These are phyloP conservation scores for Trichocladium uniseriatum DNA, from an alignment of 495 filamentous ascomycete genomes.

Conservation along the genomic window DNA sequence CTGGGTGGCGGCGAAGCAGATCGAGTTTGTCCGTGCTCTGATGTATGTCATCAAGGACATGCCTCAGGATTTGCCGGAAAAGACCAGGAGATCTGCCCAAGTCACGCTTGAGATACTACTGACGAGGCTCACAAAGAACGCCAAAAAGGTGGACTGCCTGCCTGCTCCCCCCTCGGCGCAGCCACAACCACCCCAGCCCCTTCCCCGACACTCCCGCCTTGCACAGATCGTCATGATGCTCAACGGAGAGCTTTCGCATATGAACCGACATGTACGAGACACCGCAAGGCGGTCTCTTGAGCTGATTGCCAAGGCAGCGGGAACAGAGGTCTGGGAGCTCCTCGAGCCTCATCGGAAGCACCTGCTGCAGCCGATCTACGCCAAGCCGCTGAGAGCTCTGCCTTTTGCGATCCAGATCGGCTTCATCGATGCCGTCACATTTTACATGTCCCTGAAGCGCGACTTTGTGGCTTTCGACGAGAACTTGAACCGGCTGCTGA, in stretches of 20 bases:
- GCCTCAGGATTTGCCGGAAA: conserved; percentile 80
- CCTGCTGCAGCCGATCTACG: conserved; percentile 77
- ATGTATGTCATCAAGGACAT: conserved; percentile 98
- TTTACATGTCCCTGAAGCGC: conserved; percentile 75
- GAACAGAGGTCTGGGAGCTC: conserved; percentile 72
- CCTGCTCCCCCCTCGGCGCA: conserved; percentile 36
- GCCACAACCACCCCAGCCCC: conserved; percentile 26
- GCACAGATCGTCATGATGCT: conserved; percentile 71
- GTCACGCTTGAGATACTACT: conserved; percentile 72
- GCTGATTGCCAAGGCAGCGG: conserved; percentile 67
- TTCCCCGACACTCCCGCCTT: conserved; percentile 42
- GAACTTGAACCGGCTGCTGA: conserved; percentile 74
- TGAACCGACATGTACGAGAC: conserved; percentile 87
- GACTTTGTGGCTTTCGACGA: conserved; percentile 88
- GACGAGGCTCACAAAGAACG: conserved; percentile 59
- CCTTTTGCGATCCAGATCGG: conserved; percentile 92
- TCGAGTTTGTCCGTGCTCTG: conserved; percentile 75
- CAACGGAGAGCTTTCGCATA: conserved; percentile 78
- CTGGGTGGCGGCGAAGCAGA: conserved; percentile 72
- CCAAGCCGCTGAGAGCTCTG: conserved; percentile 84
- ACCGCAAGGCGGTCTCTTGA: conserved; percentile 71
- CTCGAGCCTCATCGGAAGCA: conserved; percentile 80
- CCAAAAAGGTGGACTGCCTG: conserved; percentile 65
- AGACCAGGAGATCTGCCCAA: conserved; percentile 71
- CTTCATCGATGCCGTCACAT: conserved; percentile 94